Base-by-base conservation (phyloP, 805 yeast species). In the Wickerhamiella slavikovae region DNA sequence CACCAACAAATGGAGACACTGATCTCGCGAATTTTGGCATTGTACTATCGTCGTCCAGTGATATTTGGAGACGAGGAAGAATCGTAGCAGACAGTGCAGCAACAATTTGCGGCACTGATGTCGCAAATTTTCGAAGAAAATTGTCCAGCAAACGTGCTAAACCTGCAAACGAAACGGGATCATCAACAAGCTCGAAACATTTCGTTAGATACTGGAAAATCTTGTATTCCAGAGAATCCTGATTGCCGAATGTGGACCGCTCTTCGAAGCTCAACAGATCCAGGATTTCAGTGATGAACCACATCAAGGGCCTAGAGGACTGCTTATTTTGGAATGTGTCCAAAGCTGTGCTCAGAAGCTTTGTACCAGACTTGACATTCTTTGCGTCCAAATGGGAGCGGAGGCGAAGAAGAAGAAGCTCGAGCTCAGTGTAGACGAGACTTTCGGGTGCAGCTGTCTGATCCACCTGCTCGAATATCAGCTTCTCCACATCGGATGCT, bases 91-190 rank as follows among this genome's bases (percentile, higher is more conserved):
- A 23, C 11, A 73, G 44, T 2, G 66, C 63, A 18, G 68, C 47
- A 16, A 73, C 46, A 18, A 68, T 68, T 31, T 64, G 66, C 34
- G 71, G 67, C 1, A 72, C 57, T 3, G 65, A 57, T 15, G 61
- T 62, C 15, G 55, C 54, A 39, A 70, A 64, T 28, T 67, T 52
- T 3, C 60, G 54, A 17, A 72, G 48, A 24, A 71, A 62, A 29
- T 60, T 59, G 4, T 64, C 59, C 21, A 73, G 46, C 9, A 74
- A 52, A 11, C 52, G 47, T 14, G 65, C 52, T 68, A 70, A 64
- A 10, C 57, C 52, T 26, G 58, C 61, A 13, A 61, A 46, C 4
- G 60, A 47, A 4, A 57, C 44, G 3, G 68, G 52, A 3, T 64
- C 51, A 13, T 55, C 51, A 30, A 66, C 54, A 4, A 49, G 47